Evolutionary conservation across 1,139 yeast species (phyloP).

Genomic region (Sugiyamaella sp.): DNA sequence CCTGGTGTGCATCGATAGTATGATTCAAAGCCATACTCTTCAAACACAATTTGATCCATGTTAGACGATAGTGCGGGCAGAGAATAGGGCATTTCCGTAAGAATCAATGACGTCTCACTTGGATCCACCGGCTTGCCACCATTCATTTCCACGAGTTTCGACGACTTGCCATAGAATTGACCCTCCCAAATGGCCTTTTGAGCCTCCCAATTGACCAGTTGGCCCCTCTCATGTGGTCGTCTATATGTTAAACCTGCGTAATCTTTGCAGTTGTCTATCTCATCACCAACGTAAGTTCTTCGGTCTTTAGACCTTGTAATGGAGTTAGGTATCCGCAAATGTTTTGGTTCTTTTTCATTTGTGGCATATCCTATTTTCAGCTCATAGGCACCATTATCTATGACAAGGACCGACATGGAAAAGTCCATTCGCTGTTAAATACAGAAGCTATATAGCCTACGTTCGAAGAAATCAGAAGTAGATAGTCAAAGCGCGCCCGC

Average conservation of each 20-base stretch:
- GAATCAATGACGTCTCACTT: constrained; percentile 53
- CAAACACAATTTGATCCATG: constrained; percentile 91
- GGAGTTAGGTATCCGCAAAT: constrained; percentile 65
- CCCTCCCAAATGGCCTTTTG: constrained; percentile 95
- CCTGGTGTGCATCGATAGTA: constrained; percentile 67
- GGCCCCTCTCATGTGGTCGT: constrained; percentile 85
- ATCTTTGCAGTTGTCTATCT: constrained; percentile 63
- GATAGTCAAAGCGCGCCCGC: no score
- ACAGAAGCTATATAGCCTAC: no score
- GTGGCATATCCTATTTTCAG: constrained; percentile 71
- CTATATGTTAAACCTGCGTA: constrained; percentile 74
- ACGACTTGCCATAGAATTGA: constrained; percentile 52
- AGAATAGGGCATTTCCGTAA: constrained; percentile 81
- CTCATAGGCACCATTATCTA: constrained; percentile 89
- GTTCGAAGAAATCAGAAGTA: no score
- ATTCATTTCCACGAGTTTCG: constrained; percentile 30
- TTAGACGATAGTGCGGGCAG: constrained; percentile 81
- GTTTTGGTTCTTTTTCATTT: constrained; percentile 41
- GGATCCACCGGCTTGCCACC: constrained; percentile 44
- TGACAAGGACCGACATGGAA: constrained; percentile 45
- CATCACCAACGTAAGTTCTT: constrained; percentile 72
- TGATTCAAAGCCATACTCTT: constrained; percentile 81
- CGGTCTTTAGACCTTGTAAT: constrained; percentile 78
- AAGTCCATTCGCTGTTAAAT: no score
- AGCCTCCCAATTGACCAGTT: constrained; percentile 87